Percentiles rank a stretch among this genome's conserved stretches.
Conservation (phyloP, 768 basidiomycete species). For the Cystoderma amianthinum region DNA sequence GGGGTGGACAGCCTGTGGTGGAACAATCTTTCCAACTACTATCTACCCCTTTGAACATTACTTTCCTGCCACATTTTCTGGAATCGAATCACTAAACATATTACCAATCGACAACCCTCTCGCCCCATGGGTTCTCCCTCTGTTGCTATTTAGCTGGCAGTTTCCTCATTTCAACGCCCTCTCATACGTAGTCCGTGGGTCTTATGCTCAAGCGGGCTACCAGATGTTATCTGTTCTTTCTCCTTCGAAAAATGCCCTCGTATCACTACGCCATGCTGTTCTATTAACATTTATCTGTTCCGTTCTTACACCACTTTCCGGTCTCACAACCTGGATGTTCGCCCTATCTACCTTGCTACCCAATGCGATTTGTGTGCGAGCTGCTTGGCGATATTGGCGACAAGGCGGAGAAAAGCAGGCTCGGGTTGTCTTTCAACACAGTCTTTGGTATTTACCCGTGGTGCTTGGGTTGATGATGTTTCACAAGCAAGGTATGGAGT, state of each 20-base stretch:
- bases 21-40: slow-evolving; percentile 59
- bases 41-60: slow-evolving; percentile 52
- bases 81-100: slow-evolving; percentile 27
- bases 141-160: slow-evolving; percentile 93
- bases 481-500: slow-evolving; percentile 83
- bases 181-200: slow-evolving; percentile 78
- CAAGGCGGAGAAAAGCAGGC: slow-evolving; percentile 72
- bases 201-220: slow-evolving; percentile 92
- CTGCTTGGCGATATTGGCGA: slow-evolving; percentile 73
- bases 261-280: slow-evolving; percentile 76
- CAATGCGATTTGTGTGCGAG: slow-evolving; percentile 60
- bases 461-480: slow-evolving; percentile 91
- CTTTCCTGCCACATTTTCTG: slow-evolving; percentile 50
- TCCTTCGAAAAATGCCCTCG: slow-evolving; percentile 75
- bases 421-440: slow-evolving; percentile 67
- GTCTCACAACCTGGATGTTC: slow-evolving; percentile 89
- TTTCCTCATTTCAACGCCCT: slow-evolving; percentile 97
- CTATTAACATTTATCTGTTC: slow-evolving; percentile 75
- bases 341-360: slow-evolving; percentile 71
- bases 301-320: slow-evolving; percentile 78
- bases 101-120: slow-evolving; percentile 74
- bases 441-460: slow-evolving; percentile 87
- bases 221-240: slow-evolving; percentile 83
- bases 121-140: slow-evolving; percentile 72
- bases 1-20: slow-evolving; percentile 97